A percentile compares a stretch with the other conserved stretches of the same genome.
These are phyloP conservation scores for Penicillium sp. DNA, from an alignment of 2,329 filamentous ascomycete species.

Conservation along the genomic window DNA sequence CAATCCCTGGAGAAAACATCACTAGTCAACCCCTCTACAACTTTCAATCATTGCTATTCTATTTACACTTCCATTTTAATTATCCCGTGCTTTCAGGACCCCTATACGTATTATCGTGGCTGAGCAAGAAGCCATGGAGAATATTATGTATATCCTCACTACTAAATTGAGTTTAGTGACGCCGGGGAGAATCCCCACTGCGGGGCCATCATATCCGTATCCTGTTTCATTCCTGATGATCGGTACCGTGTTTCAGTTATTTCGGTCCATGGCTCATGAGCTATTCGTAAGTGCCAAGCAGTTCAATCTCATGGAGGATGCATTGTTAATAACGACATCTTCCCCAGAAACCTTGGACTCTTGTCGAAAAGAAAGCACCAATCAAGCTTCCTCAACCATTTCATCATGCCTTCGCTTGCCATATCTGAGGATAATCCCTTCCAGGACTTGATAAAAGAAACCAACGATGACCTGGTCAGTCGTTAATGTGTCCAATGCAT, in stretches of 20 bases:
- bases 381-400: not conserved
- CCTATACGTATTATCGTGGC: not conserved
- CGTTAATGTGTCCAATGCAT: not conserved
- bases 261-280: not conserved
- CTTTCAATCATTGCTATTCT: no score
- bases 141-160: not conserved
- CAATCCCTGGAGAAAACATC: no score
- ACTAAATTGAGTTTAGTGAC: not conserved
- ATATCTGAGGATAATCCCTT: slow-evolving; percentile 21
- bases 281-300: not conserved
- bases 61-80: no score
- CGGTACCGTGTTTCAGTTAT: not conserved
- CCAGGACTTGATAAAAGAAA: slow-evolving; percentile 14
- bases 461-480: slow-evolving; percentile 14
- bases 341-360: not conserved
- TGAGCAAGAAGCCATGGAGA: not conserved
- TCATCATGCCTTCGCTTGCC: not conserved
- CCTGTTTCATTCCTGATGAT: not conserved
- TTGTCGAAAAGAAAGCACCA: not conserved
- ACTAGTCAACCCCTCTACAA: no score
- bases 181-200: not conserved
- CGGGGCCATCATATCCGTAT: not conserved
- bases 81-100: no score
- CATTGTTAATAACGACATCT: not conserved
- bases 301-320: not conserved